Percentiles rank a stretch among this genome's conserved stretches.
Conservation (phyloP, 1,284 basidiomycete genomes). For the Apiotrichum montevideense region DNA sequence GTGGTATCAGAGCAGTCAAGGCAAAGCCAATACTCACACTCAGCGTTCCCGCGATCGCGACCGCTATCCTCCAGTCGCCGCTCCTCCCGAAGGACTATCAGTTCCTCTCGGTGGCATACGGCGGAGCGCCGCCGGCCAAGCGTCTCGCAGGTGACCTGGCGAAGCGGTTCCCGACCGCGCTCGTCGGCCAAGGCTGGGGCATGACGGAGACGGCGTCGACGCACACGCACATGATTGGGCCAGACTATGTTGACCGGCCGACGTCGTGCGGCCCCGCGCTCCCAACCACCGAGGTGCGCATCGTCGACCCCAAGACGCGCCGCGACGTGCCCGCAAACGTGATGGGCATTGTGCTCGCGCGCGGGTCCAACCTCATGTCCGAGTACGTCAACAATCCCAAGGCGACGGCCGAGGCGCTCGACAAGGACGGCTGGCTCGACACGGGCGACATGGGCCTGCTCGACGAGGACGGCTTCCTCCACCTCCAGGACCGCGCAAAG, state of each 20-base stretch:
- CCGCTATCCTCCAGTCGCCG: constrained; percentile 30
- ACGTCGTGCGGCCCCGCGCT: constrained; percentile 25
- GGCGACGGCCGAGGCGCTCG: constrained; percentile 15
- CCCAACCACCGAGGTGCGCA: constrained; percentile 31
- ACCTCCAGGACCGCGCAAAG: constrained; percentile 33
- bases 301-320: constrained; percentile 32
- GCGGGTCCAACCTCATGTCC: constrained; percentile 41
- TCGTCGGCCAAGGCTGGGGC: constrained; percentile 33
- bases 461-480: constrained; percentile 36
- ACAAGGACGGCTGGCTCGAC: constrained; percentile 39
- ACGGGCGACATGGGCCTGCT: constrained; percentile 36
- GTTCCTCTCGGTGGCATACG: constrained; percentile 37
- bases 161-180: constrained; percentile 29
- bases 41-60: constrained; percentile 37
- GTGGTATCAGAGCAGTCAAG: background rate
- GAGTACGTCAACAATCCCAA: constrained; percentile 24
- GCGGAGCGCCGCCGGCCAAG: constrained; percentile 38
- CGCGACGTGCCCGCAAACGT: constrained; percentile 21
- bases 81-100: constrained; percentile 21
- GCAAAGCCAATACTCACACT: too few relatives aligned
- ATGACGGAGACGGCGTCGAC: constrained; percentile 42
- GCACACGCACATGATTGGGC: constrained; percentile 31
- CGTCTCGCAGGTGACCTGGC: constrained; percentile 31
- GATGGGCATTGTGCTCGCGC: constrained; percentile 29
- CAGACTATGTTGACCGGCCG: constrained; percentile 29